phyloP scores from a whole-genome alignment of 257 asterid species.

The Petrea volubilis region DNA sequence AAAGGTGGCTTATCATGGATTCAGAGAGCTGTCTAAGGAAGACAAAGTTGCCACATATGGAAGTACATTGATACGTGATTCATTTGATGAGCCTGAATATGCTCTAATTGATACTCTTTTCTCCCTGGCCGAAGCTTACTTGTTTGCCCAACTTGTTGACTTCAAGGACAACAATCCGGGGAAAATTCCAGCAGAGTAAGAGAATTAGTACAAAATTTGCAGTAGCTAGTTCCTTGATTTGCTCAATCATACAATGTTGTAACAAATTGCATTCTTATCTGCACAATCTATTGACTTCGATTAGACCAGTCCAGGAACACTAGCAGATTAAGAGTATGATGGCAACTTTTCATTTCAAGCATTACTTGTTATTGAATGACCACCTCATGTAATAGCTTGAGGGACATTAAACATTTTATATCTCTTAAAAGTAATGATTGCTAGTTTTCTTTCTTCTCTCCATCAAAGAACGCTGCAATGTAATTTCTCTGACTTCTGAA shows the following conservation, averaged over 20 bases:
- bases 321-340: neutral
- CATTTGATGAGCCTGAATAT: slow-evolving; percentile 95
- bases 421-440: neutral
- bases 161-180: slow-evolving; percentile 90
- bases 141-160: slow-evolving; percentile 96
- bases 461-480: slow-evolving; percentile 7
- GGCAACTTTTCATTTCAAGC: neutral
- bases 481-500: slow-evolving; percentile 1
- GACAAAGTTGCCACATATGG: slow-evolving; percentile 91
- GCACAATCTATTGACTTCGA: neutral
- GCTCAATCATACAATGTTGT: slow-evolving; percentile 5
- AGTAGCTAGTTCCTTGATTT: slow-evolving; percentile 2
- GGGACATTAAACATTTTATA: no score
- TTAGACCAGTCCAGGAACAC: neutral
- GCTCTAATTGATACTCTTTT: slow-evolving; percentile 94
- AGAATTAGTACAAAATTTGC: slow-evolving; percentile 18
- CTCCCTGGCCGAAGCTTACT: slow-evolving; percentile 93
- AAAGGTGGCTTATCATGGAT: slow-evolving; percentile 97
- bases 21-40: slow-evolving; percentile 83
- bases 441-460: slow-evolving; percentile 4
- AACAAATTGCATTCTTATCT: neutral
- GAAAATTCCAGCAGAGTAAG: slow-evolving; percentile 86
- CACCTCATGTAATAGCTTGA: no score
- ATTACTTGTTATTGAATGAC: no score
- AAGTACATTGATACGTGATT: slow-evolving; percentile 70